A percentile compares a stretch with the other conserved stretches of the same genome.
Conservation (phyloP, 2,329 filamentous ascomycete species). For the Aspergillus chevalieri region DNA sequence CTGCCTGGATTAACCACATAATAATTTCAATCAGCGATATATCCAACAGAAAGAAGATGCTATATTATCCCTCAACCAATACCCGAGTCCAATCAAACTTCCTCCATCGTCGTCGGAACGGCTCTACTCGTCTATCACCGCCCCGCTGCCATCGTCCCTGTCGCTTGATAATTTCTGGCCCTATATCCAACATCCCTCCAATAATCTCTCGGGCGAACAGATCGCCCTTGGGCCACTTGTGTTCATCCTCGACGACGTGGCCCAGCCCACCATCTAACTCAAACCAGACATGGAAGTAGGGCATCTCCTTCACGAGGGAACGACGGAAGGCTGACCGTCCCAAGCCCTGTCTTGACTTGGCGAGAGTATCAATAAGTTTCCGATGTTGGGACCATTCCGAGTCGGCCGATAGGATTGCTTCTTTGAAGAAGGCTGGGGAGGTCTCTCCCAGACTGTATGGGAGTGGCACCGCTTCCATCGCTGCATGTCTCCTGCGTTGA, state of each 20-base stretch:
- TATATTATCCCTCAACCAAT: constrained; percentile 44
- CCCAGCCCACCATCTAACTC: constrained; percentile 84
- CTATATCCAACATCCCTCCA: constrained; percentile 83
- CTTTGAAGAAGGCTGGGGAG: constrained; percentile 88
- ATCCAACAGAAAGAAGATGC: neutral
- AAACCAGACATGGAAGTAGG: constrained; percentile 98
- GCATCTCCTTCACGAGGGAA: constrained; percentile 87
- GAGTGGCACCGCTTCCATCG: constrained; percentile 78
- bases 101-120: constrained; percentile 77
- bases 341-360: constrained; percentile 53
- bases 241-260: constrained; percentile 82
- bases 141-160: constrained; percentile 77
- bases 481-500: constrained; percentile 71
- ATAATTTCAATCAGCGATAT: too few relatives aligned
- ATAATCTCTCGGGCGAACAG: constrained; percentile 87
- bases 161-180: constrained; percentile 76
- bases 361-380: constrained; percentile 82
- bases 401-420: constrained; percentile 81
- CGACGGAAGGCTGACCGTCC: constrained; percentile 77
- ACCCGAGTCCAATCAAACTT: constrained; percentile 85
- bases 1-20: too few relatives aligned
- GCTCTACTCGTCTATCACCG: constrained; percentile 62
- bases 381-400: constrained; percentile 95
- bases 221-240: constrained; percentile 83
- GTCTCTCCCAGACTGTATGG: constrained; percentile 88